A percentile compares a stretch with the other conserved stretches of the same genome.
phyloP scores from a whole-genome alignment of 148 eudicot species.

The Fagopyrum homotropicum region DNA sequence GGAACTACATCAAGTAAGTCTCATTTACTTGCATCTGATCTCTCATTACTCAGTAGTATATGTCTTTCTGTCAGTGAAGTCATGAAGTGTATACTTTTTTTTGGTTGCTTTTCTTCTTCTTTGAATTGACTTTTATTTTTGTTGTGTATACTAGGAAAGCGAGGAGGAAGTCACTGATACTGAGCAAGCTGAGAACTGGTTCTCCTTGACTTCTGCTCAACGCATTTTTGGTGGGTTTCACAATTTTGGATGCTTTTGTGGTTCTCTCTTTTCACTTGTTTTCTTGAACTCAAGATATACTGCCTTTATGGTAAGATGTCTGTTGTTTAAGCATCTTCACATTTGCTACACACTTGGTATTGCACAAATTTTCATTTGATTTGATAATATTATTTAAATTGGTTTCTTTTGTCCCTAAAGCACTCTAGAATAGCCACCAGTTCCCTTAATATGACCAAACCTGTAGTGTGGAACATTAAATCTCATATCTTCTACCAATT shows the following conservation, averaged over 20 bases:
- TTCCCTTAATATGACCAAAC: neutral
- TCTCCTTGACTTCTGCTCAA: constrained; percentile 95
- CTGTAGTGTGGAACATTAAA: no score
- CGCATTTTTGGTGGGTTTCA: constrained; percentile 73
- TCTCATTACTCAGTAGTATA: neutral
- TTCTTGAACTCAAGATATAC: neutral
- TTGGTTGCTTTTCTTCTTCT: neutral
- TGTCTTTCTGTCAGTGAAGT: neutral
- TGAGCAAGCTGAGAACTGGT: constrained; percentile 99
- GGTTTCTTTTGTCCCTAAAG: neutral
- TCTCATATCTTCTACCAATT: neutral
- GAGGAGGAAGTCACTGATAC: constrained; percentile 99
- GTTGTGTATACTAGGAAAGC: constrained; percentile 50
- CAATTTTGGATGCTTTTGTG: neutral
- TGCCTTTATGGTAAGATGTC: neutral
- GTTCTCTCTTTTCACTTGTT: neutral
- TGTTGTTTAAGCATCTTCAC: neutral
- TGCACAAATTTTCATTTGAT: neutral
- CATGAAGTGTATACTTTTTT: neutral
- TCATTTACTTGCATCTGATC: neutral
- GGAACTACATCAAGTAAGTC: constrained; percentile 75
- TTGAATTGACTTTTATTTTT: neutral
- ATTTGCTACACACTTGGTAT: neutral
- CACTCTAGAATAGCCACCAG: neutral
- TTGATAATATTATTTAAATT: neutral